phyloP scores from a whole-genome alignment of 495 filamentous ascomycete genomes.

The Talaromyces liani region DNA sequence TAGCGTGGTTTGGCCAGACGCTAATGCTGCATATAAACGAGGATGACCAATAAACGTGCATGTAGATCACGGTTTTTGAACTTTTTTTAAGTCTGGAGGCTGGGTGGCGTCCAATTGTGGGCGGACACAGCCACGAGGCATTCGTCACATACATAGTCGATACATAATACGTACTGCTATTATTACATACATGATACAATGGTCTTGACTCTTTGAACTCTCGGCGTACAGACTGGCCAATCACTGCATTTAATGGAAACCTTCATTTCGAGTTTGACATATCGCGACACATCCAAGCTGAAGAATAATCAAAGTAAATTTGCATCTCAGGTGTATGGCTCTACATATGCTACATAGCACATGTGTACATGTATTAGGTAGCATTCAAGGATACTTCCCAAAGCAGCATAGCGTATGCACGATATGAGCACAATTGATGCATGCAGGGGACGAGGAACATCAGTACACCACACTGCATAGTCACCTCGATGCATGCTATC shows the following conservation, averaged over 20 bases:
- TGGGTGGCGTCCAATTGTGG: not conserved
- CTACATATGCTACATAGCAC: not conserved
- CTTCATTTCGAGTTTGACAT: not conserved
- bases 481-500: not conserved
- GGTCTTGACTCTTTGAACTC: not conserved
- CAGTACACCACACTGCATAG: not conserved
- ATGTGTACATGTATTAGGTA: not conserved
- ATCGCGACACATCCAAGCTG: not conserved
- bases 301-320: not conserved
- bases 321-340: no score
- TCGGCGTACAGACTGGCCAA: not conserved
- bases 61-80: not conserved
- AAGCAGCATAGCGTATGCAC: not conserved
- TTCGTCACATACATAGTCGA: not conserved
- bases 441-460: not conserved
- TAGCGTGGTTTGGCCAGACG: not conserved
- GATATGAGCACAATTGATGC: not conserved
- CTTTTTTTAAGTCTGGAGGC: not conserved
- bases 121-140: not conserved
- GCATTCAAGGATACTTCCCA: not conserved
- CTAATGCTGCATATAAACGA: not conserved
- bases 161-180: not conserved
- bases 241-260: not conserved
- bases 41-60: not conserved
- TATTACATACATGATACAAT: not conserved